Base-by-base conservation (phyloP, 2,329 filamentous ascomycete genomes). In the Monilinia aucupariae region DNA sequence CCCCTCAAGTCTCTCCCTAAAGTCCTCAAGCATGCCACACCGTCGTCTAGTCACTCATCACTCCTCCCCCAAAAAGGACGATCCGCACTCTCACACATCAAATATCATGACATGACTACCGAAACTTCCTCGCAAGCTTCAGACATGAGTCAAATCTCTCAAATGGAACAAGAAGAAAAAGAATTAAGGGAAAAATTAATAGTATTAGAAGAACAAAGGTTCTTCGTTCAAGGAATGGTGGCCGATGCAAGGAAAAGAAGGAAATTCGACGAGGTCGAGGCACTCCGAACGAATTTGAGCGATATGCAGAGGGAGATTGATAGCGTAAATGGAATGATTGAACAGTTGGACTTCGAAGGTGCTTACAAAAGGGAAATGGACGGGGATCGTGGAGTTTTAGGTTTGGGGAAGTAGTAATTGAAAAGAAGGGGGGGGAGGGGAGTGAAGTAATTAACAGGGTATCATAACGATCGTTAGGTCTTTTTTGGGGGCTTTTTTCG, bases 161-260 rank as follows among this genome's bases (percentile, higher is more conserved):
- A 84, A 2, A 77, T 89, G 65, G 87, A 90, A 73, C 80, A 81
- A 0, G 86, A 90, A 72, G 87, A 90, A 72, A 89, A 88, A 69
- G 79, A 84, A n/a, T 75, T 90, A 1, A 80, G 85, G 32, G 86
- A 90, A 66, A 77, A 83, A 12, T 72, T 90, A 13, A 89, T 90
- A 47, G 82, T 90, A 2, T 76, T 90, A 0, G 87, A 90, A 71
- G 87, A 90, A 71, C 87, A 90, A 71, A 86, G 85, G 69, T 90
- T 90, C 73, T 81, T 90, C 69, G 86, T 90, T 0, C 81, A 80
- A 2, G 85, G 88, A 69, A 90, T 90, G 86, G 82, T 90, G 32
- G 82, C 81, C 0, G 84, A 87, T 71, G 87, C 87, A 3, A 87
- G 85, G 56, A 85, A 83, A 69, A 80, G 84, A 64, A 79, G 87